These are phyloP conservation scores for Penicillium soppii DNA, from an alignment of 495 filamentous ascomycete species.

Conservation along the genomic window DNA sequence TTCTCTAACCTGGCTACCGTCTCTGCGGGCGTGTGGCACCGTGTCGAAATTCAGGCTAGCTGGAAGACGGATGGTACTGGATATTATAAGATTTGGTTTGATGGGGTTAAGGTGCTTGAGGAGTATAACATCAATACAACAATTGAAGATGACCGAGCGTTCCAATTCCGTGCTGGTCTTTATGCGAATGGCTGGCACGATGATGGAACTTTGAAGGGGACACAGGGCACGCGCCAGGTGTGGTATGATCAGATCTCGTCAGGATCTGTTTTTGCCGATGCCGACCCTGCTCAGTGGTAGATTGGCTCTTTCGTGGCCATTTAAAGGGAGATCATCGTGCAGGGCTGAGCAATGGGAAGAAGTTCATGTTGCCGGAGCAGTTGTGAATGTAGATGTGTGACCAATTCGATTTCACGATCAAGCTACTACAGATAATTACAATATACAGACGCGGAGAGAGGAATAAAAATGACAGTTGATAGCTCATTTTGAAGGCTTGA, in stretches of 20 bases:
- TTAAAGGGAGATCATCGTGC: too few relatives aligned
- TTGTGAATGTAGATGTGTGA: too few relatives aligned
- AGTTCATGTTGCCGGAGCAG: too few relatives aligned
- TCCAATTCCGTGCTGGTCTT: slow-evolving; percentile 54
- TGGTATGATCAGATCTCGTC: slow-evolving; percentile 56
- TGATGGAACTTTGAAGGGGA: slow-evolving; percentile 29
- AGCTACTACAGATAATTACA: too few relatives aligned
- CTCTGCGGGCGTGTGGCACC: slow-evolving; percentile 49
- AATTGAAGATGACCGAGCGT: slow-evolving; percentile 41
- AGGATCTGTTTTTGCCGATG: slow-evolving; percentile 48
- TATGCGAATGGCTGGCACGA: slow-evolving; percentile 61
- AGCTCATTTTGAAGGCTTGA: too few relatives aligned
- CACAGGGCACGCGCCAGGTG: slow-evolving; percentile 47
- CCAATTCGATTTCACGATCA: too few relatives aligned
- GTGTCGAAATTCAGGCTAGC: slow-evolving; percentile 46
- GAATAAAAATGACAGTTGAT: too few relatives aligned
- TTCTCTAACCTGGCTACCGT: slow-evolving; percentile 38
- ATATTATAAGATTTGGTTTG: slow-evolving; percentile 50
- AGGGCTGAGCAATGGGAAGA: too few relatives aligned
- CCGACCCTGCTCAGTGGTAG: slow-evolving; percentile 30
- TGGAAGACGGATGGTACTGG: slow-evolving; percentile 50
- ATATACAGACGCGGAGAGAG: too few relatives aligned
- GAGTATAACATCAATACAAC: slow-evolving; percentile 43
- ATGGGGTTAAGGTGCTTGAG: slow-evolving; percentile 49
- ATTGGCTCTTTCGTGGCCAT: too few relatives aligned